A percentile compares a stretch with the other conserved stretches of the same genome.
Conservation (phyloP, 352 stramenopile genomes). For the Phytophthora pisi region DNA sequence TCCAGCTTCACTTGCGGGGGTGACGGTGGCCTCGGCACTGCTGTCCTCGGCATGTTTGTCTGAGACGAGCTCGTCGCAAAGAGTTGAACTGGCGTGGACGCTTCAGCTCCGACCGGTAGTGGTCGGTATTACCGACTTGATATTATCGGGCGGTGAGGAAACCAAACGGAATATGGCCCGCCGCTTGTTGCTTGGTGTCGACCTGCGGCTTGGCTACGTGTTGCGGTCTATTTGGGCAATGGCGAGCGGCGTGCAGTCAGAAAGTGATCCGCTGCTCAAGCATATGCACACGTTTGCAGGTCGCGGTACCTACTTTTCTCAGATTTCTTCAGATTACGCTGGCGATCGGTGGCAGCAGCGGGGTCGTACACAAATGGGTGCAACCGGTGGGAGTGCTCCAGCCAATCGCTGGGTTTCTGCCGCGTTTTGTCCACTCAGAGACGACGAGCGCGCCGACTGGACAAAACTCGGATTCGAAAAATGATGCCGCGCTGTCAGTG, state of each 20-base stretch:
- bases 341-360: conserved; percentile 3
- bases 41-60: conserved; percentile 15
- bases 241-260: conserved; percentile 18
- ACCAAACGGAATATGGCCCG: neutral
- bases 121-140: neutral
- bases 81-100: conserved; percentile 14
- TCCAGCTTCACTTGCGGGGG: conserved; percentile 15
- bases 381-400: neutral
- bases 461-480: conserved; percentile 15
- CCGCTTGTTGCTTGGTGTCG: neutral
- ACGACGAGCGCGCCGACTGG: conserved; percentile 3
- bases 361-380: neutral
- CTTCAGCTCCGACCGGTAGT: neutral
- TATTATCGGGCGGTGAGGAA: neutral
- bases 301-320: conserved; percentile 12
- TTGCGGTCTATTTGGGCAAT: conserved; percentile 7
- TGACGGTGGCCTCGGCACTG: neutral
- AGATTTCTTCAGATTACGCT: conserved; percentile 13
- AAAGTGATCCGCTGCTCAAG: conserved; percentile 7
- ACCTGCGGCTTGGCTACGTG: neutral
- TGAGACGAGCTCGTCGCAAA: conserved; percentile 18
- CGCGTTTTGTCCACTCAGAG: conserved; percentile 9
- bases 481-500: conserved; percentile 10
- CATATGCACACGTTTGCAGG: conserved; percentile 3
- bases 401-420: neutral